Percentiles rank a stretch among this genome's conserved stretches.
These are phyloP conservation scores for Tilletia horrida DNA, from an alignment of 1,284 basidiomycete genomes.

Conservation along the genomic window DNA sequence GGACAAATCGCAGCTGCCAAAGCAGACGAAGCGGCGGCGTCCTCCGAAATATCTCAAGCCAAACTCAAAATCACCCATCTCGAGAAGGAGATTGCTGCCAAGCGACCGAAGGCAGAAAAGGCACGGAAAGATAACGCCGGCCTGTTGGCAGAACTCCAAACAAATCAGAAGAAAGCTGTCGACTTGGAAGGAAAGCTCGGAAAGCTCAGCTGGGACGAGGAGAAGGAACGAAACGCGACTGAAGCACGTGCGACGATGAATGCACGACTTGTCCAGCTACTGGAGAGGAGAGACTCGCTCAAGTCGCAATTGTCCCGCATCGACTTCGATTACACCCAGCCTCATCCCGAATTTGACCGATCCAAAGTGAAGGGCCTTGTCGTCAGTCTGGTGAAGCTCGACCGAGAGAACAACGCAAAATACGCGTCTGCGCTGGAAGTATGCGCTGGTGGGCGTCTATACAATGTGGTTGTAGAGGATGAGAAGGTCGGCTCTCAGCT, in stretches of 20 bases:
- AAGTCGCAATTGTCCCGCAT: constrained; percentile 69
- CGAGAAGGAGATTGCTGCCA: constrained; percentile 73
- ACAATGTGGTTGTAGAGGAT: constrained; percentile 84
- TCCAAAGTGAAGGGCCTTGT: constrained; percentile 75
- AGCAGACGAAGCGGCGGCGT: constrained; percentile 69
- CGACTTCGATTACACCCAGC: constrained; percentile 79
- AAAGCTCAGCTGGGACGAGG: constrained; percentile 73
- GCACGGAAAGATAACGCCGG: constrained; percentile 81
- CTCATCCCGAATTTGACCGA: constrained; percentile 77
- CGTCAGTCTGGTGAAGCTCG: constrained; percentile 70
- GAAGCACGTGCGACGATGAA: constrained; percentile 63
- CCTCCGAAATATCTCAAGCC: constrained; percentile 80
- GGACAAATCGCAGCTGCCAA: constrained; percentile 90
- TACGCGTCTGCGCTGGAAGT: constrained; percentile 90
- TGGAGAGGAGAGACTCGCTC: constrained; percentile 70
- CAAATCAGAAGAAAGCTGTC: constrained; percentile 59
- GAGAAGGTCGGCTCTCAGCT: constrained; percentile 83
- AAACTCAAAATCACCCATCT: constrained; percentile 74
- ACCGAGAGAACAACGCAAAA: constrained; percentile 62
- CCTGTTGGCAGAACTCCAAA: constrained; percentile 61
- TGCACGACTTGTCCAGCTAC: constrained; percentile 63
- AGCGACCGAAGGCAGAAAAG: constrained; percentile 77
- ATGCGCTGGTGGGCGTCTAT: constrained; percentile 84
- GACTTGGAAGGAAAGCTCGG: constrained; percentile 62
- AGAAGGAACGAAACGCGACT: constrained; percentile 70